These are phyloP conservation scores for Fusarium sp. DNA, from an alignment of 2,329 filamentous ascomycete genomes.

Conservation along the genomic window DNA sequence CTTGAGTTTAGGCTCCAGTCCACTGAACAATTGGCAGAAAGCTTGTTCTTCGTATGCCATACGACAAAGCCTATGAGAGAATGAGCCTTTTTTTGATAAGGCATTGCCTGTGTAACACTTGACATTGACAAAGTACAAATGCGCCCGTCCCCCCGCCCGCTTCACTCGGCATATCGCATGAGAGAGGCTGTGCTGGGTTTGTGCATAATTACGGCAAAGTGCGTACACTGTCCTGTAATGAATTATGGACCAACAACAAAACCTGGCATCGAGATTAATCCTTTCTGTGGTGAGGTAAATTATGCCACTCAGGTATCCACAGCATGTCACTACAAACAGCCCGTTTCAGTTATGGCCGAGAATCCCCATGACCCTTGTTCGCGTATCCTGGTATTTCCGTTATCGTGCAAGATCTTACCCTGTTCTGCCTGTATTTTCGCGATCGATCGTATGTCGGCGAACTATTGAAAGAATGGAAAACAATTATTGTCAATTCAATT, in stretches of 20 bases:
- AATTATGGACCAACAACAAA: conserved; percentile 12
- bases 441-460: background rate
- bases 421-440: background rate
- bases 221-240: background rate
- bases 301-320: background rate
- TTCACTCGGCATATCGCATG: background rate
- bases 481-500: background rate
- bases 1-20: background rate
- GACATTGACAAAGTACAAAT: background rate
- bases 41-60: background rate
- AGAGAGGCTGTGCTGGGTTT: background rate
- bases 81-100: too few relatives aligned
- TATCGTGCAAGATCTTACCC: background rate
- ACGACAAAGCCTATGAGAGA: background rate
- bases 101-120: too few relatives aligned
- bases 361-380: background rate
- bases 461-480: background rate
- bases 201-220: background rate
- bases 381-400: background rate
- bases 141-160: background rate
- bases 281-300: background rate
- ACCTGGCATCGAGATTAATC: background rate
- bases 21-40: background rate
- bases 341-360: background rate
- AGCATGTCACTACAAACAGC: conserved; percentile 1